These are phyloP conservation scores for Paraurostyla sp. DNA, from an alignment of 73 alveolate genomes.

Conservation along the genomic window DNA sequence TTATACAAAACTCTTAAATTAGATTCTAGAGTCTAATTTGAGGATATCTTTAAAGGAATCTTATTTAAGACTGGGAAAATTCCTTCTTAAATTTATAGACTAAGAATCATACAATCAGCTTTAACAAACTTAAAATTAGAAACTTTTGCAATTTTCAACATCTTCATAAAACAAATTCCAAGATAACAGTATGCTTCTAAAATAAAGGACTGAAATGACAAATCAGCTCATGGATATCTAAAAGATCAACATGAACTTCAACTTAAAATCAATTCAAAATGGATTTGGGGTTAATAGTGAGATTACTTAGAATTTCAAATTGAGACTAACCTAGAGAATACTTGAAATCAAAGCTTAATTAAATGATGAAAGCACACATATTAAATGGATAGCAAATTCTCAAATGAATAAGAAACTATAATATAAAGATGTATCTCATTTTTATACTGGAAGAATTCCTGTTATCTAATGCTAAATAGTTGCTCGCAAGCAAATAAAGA, in stretches of 20 bases:
- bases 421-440: not conserved
- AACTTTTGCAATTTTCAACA: no score
- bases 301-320: not conserved
- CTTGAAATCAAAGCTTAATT: not conserved
- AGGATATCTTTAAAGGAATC: constrained; percentile 1
- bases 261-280: not conserved
- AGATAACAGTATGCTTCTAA: not conserved
- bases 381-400: not conserved
- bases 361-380: not conserved
- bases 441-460: constrained; percentile 3
- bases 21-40: not conserved
- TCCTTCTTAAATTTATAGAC: not conserved
- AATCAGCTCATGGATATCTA: constrained; percentile 1
- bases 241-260: not conserved
- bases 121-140: no score
- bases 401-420: not conserved
- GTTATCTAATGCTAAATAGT: not conserved
- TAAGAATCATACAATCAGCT: not conserved
- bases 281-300: not conserved
- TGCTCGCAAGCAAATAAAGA: not conserved
- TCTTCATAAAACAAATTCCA: no score
- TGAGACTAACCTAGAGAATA: no score
- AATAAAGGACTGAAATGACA: not conserved
- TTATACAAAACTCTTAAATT: not conserved
- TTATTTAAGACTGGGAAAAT: constrained; percentile 10